Evolutionary conservation across 345 rosid genomes (phyloP).

Genomic region (Salix dunnii): DNA sequence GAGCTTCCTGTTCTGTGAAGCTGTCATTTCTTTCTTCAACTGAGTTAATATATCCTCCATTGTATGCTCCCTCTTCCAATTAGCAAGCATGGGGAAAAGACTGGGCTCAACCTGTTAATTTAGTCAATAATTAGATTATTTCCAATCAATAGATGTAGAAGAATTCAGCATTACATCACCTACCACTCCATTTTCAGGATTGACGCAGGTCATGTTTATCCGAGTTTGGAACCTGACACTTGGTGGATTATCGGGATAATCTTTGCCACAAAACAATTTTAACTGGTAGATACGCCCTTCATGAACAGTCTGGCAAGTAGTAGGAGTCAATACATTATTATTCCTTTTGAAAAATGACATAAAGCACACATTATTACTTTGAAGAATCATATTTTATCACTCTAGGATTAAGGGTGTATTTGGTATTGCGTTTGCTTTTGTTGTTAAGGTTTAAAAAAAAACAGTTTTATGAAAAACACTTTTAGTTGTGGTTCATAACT

Average conservation of each 20-base stretch:
- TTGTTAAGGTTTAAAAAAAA: too few species aligned
- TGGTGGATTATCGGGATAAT: conserved; percentile 76
- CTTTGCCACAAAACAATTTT: conserved; percentile 67
- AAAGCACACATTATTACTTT: conserved; percentile 1
- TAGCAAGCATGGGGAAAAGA: conserved; percentile 63
- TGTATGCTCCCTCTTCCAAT: conserved; percentile 68
- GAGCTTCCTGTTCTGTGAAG: conserved; percentile 73
- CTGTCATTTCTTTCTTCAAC: conserved; percentile 76
- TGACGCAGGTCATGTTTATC: conserved; percentile 75
- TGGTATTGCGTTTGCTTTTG: too few species aligned
- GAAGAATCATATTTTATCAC: not conserved
- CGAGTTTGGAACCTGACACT: conserved; percentile 68
- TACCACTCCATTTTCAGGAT: conserved; percentile 71
- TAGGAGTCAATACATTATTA: conserved; percentile 8
- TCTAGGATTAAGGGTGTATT: not conserved
- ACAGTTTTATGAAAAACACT: too few species aligned
- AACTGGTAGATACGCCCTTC: conserved; percentile 83
- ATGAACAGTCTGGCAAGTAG: conserved; percentile 61
- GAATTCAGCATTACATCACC: conserved; percentile 13
- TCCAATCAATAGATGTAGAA: not conserved
- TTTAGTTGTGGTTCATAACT: too few species aligned
- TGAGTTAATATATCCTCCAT: conserved; percentile 72
- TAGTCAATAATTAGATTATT: conserved; percentile 14
- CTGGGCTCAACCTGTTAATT: conserved; percentile 61
- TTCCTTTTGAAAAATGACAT: conserved; percentile 1